Evolutionary conservation across 1,284 basidiomycete species (phyloP), one percentile per base, ranked within the genome.

Genomic region (Tylopilus sp.): DNA sequence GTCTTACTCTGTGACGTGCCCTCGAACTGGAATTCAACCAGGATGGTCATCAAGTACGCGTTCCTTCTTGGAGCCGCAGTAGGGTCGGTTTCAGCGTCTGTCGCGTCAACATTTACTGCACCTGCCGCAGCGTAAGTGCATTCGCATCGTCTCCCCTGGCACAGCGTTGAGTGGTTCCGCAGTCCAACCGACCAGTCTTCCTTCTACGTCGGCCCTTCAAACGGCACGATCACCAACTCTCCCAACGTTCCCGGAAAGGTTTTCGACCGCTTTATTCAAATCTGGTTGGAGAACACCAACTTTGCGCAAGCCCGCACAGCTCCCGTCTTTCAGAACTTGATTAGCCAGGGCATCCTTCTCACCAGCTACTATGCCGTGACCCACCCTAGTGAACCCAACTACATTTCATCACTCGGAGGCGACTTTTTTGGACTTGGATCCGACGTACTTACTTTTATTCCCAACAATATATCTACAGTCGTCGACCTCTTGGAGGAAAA

Each of bases 371-470:
- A 79, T 53, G 78, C 68, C 1, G 57, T 84, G 23, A 85, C 84
- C 7, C 83, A 86, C 56, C 81, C 82, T 11, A 82, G 80, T 1
- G 71, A 85, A 61, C 84, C 84, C 21, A 84, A 86, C 60, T 86
- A 82, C 52, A 52, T 78, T 31, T 72, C 78, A 6, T 60, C 69
- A 0, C 67, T 74, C 6, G 74, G 74, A 21, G 85, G 84, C 41
- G 77, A 81, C 59, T 84, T 79, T 63, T 86, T 72, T 36, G 85
- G 83, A n/a, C 68, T 79, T 53, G 66, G 60, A 1, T 69, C 71
- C 49, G 84, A 88, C 57, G 59, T 60, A 13, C 64, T 74, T 36
- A 69, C 66, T 52, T 59, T 40, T 31, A 49, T 71, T 29, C 61
- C 66, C 6, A 54, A 37, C 30, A 77, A 75, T 60, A 70, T 83